Evolutionary conservation across 345 rosid species (phyloP), one percentile per base, ranked within the genome.

Genomic region (Clarkia xantiana): DNA sequence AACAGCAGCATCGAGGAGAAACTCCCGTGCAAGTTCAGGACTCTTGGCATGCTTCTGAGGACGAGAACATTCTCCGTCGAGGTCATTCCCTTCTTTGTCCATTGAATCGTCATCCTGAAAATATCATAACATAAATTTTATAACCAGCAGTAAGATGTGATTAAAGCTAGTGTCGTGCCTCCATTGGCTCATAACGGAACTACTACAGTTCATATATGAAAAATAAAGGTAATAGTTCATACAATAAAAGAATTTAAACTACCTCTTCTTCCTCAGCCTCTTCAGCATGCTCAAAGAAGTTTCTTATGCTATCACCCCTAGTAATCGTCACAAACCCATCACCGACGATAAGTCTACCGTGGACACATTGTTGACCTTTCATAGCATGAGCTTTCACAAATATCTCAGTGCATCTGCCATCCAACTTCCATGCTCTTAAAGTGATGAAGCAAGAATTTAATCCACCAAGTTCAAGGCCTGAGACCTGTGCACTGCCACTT

Each of bases 21-120:
- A 91, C 70, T 91, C 98, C 69, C 98, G 86, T 68, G 98, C 98
- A 73, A 86, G 98, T 72, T 91, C 98, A 55, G 96, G 96, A 81
- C 96, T 91, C 80, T 91, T 91, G 45, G 94, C 98, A 64, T 91
- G 98, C 74, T 91, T 84, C 65, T 91, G 98, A 38, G 98, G 94
- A 67, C 93, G 96, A 57, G 78, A 79, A 72, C 97, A 86, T 61
- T 91, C 96, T 53, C 84, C 96, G 77, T 91, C 98, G 45, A 91
- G 74, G 60, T 86, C 98, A 76, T 81, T 86, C 55, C 94, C 95
- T 20, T 91, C 98, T 78, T 69, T 79, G 70, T 91, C 98, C 72
- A 84, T 55, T 73, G 91, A 77, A 62, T 78, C 86, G 74, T 91
- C 98, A 73, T 84, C 96, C 98, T 90, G 66, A 57, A 59, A 67